Conservation (phyloP, 208 protist species). For the Leishmania tarentolae region DNA sequence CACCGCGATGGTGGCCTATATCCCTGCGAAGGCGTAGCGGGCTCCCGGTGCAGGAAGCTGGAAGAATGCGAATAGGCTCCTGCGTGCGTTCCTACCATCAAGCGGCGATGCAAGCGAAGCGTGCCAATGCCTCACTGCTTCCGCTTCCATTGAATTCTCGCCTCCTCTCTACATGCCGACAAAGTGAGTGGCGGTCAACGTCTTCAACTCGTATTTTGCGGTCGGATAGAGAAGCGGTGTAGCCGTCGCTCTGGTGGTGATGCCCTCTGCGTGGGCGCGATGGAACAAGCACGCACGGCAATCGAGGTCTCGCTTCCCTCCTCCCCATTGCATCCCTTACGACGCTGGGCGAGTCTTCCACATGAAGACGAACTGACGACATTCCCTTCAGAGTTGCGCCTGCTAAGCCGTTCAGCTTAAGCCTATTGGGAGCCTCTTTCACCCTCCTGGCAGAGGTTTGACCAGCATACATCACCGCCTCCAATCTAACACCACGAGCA, state of each 20-base stretch:
- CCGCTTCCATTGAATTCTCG: neutral
- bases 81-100: constrained; percentile 4
- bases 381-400: neutral
- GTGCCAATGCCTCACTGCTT: neutral
- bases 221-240: neutral
- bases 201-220: neutral
- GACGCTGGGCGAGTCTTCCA: neutral
- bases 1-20: constrained; percentile 77
- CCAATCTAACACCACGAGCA: neutral
- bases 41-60: neutral
- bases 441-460: neutral
- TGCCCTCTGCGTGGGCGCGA: neutral
- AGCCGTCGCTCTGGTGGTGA: neutral
- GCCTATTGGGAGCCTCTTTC: neutral
- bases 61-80: neutral
- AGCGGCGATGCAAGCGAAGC: neutral
- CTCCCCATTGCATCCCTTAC: neutral
- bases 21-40: constrained; percentile 54
- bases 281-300: neutral
- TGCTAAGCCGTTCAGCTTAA: neutral
- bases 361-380: neutral
- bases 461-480: neutral
- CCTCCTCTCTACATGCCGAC: neutral
- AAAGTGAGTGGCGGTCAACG: neutral
- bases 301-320: neutral